phyloP scores from a whole-genome alignment of 176 grass and related monocot genomes.

The Rhynchospora pubera region DNA sequence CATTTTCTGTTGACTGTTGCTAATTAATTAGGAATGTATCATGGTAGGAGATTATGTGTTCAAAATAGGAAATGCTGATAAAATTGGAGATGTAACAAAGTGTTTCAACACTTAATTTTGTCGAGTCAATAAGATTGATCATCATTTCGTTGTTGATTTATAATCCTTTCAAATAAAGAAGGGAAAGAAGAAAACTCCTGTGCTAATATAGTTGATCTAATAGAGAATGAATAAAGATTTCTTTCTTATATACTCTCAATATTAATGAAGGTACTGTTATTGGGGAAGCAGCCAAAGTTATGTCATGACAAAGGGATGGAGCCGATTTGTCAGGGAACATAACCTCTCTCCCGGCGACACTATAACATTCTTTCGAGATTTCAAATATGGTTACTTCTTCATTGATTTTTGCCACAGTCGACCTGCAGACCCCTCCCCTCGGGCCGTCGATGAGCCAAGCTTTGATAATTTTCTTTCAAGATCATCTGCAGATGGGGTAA shows the following conservation, averaged over 20 bases:
- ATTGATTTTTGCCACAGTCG: constrained; percentile 2
- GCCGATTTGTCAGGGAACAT: constrained; percentile 53
- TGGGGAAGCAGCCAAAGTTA: constrained; percentile 83
- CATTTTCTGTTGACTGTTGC: not conserved
- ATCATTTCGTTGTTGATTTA: not conserved
- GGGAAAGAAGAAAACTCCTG: too few species aligned
- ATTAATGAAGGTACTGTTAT: constrained; percentile 40
- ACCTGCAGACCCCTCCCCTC: not conserved
- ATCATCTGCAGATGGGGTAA: not conserved
- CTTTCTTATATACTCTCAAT: not conserved
- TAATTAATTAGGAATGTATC: not conserved
- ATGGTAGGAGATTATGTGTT: not conserved
- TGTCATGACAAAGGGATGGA: constrained; percentile 76
- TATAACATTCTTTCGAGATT: constrained; percentile 42
- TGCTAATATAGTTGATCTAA: not conserved
- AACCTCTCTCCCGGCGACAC: constrained; percentile 51
- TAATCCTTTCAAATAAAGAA: not conserved
- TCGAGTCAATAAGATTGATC: not conserved
- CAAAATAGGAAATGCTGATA: not conserved
- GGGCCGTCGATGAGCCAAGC: not conserved
- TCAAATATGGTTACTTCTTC: not conserved
- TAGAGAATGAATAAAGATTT: not conserved
- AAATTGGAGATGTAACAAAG: not conserved
- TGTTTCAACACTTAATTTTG: not conserved
- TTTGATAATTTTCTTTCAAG: not conserved